phyloP scores from a whole-genome alignment of 1,284 basidiomycete species.

The Fomitopsis schrenkii region DNA sequence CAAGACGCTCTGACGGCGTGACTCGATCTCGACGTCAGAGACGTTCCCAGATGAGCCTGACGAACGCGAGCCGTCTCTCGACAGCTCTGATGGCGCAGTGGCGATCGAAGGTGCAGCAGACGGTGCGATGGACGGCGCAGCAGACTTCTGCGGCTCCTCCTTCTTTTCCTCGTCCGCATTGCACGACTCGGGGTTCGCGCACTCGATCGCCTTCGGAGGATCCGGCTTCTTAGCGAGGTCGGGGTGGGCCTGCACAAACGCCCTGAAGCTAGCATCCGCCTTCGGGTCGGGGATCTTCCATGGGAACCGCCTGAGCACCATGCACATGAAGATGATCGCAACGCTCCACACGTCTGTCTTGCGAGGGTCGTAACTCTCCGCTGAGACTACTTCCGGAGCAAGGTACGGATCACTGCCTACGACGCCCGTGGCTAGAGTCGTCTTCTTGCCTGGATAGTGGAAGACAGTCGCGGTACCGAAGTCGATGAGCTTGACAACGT shows the following conservation, averaged over 20 bases:
- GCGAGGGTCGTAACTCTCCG: conserved; percentile 88
- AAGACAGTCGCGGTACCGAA: conserved; percentile 99
- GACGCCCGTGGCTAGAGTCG: conserved; percentile 82
- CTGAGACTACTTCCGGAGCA: conserved; percentile 90
- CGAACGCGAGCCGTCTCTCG: conserved; percentile 14
- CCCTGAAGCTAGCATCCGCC: conserved; percentile 86
- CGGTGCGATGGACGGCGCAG: conserved; percentile 9
- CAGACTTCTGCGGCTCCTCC: conserved; percentile 6
- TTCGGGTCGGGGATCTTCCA: conserved; percentile 99
- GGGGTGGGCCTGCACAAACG: conserved; percentile 91
- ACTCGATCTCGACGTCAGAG: conserved; percentile 5
- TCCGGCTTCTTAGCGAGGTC: conserved; percentile 45
- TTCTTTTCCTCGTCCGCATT: background rate
- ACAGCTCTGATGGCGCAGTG: conserved; percentile 3
- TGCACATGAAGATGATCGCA: conserved; percentile 99
- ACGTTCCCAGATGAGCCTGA: conserved; percentile 13
- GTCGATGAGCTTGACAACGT: conserved; percentile 98
- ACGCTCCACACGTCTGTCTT: conserved; percentile 99
- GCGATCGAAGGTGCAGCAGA: conserved; percentile 3
- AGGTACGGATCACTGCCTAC: conserved; percentile 99
- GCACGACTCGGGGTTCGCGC: background rate
- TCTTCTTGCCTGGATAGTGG: conserved; percentile 91
- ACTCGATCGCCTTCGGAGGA: conserved; percentile 12
- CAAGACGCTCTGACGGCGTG: conserved; percentile 17
- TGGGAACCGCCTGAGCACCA: conserved; percentile 95